Conservation (phyloP, 768 basidiomycete genomes). For the Boletus rufocinnamomeus region DNA sequence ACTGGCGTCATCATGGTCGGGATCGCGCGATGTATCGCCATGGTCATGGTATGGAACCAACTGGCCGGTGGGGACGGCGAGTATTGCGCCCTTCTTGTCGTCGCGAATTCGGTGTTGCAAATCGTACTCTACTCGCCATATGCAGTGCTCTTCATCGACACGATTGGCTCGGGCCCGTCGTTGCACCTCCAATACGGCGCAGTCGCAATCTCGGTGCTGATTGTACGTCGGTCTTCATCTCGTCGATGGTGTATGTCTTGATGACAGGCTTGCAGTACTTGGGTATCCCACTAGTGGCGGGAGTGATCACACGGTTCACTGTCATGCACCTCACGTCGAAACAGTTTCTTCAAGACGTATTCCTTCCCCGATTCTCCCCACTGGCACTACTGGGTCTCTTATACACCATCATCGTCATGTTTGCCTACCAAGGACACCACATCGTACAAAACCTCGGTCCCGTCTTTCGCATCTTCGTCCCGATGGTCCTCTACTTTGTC, state of each 20-base stretch:
- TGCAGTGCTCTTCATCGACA: conserved; percentile 71
- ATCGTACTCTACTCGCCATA: conserved; percentile 70
- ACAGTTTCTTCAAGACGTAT: conserved; percentile 52
- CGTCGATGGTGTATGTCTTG: neutral
- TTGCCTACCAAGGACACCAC: conserved; percentile 68
- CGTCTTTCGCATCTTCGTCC: conserved; percentile 81
- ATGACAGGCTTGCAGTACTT: conserved; percentile 54
- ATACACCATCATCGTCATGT: conserved; percentile 78
- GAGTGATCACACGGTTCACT: conserved; percentile 64
- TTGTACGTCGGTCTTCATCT: conserved; percentile 48
- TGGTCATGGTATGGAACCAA: conserved; percentile 84
- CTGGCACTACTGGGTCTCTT: conserved; percentile 73
- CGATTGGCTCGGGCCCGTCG: conserved; percentile 52
- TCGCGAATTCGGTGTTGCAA: conserved; percentile 78
- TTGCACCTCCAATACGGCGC: conserved; percentile 53
- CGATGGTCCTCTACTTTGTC: conserved; percentile 75
- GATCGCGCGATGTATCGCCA: conserved; percentile 43
- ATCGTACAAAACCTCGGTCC: conserved; percentile 74
- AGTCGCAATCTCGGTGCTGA: conserved; percentile 67
- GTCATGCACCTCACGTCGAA: conserved; percentile 49
- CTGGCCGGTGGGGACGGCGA: conserved; percentile 68
- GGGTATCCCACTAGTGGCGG: conserved; percentile 77
- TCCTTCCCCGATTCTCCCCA: conserved; percentile 70
- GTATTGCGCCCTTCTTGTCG: conserved; percentile 79
- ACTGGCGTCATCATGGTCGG: conserved; percentile 85